phyloP scores from a whole-genome alignment of 768 basidiomycete species.

The Crassisporium funariophilum region DNA sequence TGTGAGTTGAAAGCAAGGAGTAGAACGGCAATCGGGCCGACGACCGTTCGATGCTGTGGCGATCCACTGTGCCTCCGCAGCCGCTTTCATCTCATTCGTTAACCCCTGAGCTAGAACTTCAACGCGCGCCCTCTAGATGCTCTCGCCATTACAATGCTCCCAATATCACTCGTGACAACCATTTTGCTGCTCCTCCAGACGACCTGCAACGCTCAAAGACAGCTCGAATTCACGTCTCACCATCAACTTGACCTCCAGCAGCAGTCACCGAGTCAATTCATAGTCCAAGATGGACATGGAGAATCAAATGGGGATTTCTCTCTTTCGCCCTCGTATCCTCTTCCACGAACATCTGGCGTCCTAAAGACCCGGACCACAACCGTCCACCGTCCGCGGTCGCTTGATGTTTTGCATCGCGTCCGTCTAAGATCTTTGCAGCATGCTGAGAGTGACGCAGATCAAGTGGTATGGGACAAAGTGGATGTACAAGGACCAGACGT shows the following conservation, averaged over 20 bases:
- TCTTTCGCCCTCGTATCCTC: conserved; percentile 15
- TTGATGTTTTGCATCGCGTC: conserved; percentile 50
- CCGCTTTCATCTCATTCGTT: too few species aligned
- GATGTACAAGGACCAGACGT: conserved; percentile 77
- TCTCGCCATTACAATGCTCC: conserved; percentile 18
- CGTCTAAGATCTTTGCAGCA: conserved; percentile 52
- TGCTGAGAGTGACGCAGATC: conserved; percentile 44
- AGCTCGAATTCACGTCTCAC: conserved; percentile 24
- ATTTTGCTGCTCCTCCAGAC: conserved; percentile 17
- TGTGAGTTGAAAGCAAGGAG: too few species aligned
- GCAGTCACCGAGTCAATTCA: too few species aligned
- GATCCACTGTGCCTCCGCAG: too few species aligned
- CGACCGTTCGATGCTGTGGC: too few species aligned
- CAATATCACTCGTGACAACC: conserved; percentile 16
- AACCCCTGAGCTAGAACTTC: too few species aligned
- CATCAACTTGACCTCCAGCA: conserved; percentile 14
- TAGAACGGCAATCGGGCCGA: too few species aligned
- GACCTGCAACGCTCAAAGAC: conserved; percentile 10
- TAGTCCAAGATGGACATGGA: not conserved
- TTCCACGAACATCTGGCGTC: conserved; percentile 14
- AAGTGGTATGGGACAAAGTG: conserved; percentile 67
- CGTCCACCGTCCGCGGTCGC: conserved; percentile 62
- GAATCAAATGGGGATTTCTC: conserved; percentile 10
- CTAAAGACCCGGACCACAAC: conserved; percentile 55
- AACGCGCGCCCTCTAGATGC: too few species aligned